A percentile compares a stretch with the other conserved stretches of the same genome.
Conservation (phyloP, 164 flowering plant genomes). For the Aristolochia contorta region DNA sequence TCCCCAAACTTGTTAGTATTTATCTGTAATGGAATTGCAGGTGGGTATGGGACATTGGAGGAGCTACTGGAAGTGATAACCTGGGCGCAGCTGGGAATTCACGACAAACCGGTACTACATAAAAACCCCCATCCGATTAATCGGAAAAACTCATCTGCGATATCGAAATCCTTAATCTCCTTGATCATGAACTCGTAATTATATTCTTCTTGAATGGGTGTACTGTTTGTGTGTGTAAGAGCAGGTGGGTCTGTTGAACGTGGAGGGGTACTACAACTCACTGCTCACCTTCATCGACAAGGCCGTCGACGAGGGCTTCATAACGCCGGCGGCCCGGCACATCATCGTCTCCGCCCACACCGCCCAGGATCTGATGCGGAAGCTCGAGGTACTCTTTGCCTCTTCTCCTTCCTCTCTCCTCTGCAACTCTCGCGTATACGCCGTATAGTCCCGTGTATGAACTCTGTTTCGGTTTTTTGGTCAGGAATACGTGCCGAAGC, state of each 20-base stretch:
- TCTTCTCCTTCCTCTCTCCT: background rate
- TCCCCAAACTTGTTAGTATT: too few relatives aligned
- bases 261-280: constrained; percentile 79
- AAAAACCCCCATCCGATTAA: too few relatives aligned
- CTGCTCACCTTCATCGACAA: constrained; percentile 67
- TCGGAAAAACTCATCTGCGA: background rate
- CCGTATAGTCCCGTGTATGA: background rate
- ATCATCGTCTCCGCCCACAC: constrained; percentile 70
- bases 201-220: too few relatives aligned
- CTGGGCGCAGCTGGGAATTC: constrained; percentile 75
- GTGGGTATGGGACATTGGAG: constrained; percentile 70
- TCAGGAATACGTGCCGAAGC: constrained; percentile 9
- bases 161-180: background rate
- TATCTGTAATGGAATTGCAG: constrained; percentile 20
- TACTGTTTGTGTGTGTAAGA: background rate
- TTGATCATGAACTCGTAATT: too few relatives aligned
- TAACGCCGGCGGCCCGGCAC: constrained; percentile 58
- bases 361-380: constrained; percentile 55
- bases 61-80: constrained; percentile 70
- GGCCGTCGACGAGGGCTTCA: constrained; percentile 80
- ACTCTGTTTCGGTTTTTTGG: background rate
- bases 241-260: constrained; percentile 75
- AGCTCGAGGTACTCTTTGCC: constrained; percentile 92
- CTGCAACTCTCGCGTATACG: background rate
- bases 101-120: constrained; percentile 67